Base-by-base conservation (phyloP, 2,329 filamentous ascomycete species). In the Colletotrichum lupini region DNA sequence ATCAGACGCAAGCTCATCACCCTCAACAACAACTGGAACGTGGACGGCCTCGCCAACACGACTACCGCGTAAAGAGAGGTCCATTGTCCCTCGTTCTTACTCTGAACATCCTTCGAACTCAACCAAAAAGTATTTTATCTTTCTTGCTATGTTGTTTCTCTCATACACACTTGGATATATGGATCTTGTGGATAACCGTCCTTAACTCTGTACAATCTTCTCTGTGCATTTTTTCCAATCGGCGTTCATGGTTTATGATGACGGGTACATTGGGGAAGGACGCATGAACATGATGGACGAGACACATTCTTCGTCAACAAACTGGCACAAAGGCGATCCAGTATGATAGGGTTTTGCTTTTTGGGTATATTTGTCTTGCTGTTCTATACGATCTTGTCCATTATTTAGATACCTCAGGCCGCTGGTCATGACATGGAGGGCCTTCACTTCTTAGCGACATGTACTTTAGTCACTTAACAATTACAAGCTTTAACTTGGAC, bases 1-100 rank as follows among this genome's bases (percentile, higher is more conserved):
- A 84, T 88, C 63, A 81, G 79, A 67, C 81, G 85, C 42, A 74
- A 87, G 79, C 79, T 88, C 5, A 70, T 81, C 0, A 65, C 79
- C 0, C 76, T 87, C n/a, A 78, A 79, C 1, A 77, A 71, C 3
- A 82, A 83, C 75, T 87, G 86, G 86, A 80, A 75, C n/a, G 67
- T 78, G 2, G 80, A 83, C 22, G 75, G 69, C 14, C 67, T 78
- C 26, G 68, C 70, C 12, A 24, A 53, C 2, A 64, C 70, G 4
- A 46, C 66, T 35, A 58, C 73, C 28, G 37, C 57, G 22, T 71
- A 35, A 12, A 35, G 28, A 72, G 22, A 49, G n/a, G 30, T 53
- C 9, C 1, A 35, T 12, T 7, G 16, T 26, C 3, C 35, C 35
- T 56, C 58, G 32, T 66, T 55, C 56, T n/a, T 73, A 53, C 66